Conservation (phyloP, 2,329 filamentous ascomycete genomes). For the Arthrobotrys pseudoclavata region DNA sequence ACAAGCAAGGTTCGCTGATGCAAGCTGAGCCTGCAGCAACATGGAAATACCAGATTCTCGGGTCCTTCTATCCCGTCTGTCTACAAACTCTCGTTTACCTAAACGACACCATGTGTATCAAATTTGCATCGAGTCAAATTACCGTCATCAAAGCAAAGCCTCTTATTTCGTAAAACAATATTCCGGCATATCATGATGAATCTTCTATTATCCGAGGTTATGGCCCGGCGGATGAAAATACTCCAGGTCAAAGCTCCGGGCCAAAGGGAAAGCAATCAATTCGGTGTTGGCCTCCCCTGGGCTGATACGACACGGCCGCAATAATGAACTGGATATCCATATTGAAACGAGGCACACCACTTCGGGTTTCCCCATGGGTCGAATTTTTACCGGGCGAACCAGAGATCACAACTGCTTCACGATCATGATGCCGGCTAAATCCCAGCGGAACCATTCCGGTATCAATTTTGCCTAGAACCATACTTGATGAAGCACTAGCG, state of each 20-base stretch:
- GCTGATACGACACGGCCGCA: slow-evolving; percentile 27
- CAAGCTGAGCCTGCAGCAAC: slow-evolving; percentile 34
- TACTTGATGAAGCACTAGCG: slow-evolving; percentile 33
- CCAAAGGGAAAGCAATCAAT: slow-evolving; percentile 38
- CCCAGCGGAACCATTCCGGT: slow-evolving; percentile 59
- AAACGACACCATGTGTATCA: slow-evolving; percentile 30
- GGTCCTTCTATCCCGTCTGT: slow-evolving; percentile 36
- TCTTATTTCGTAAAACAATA: slow-evolving; percentile 18
- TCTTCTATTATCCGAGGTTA: slow-evolving; percentile 41
- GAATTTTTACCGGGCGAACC: slow-evolving; percentile 41
- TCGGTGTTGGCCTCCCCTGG: slow-evolving; percentile 1
- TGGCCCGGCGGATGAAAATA: slow-evolving; percentile 40
- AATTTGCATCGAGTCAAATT: slow-evolving; percentile 33
- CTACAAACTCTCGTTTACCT: slow-evolving; percentile 24
- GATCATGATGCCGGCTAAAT: slow-evolving; percentile 59
- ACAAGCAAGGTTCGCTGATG: slow-evolving; percentile 45
- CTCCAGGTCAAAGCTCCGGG: slow-evolving; percentile 33
- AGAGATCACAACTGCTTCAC: slow-evolving; percentile 1
- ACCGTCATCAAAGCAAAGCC: slow-evolving; percentile 28
- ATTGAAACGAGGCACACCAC: slow-evolving; percentile 44
- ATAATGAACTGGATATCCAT: slow-evolving; percentile 22
- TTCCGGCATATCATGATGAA: slow-evolving; percentile 24
- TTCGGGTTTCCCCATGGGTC: slow-evolving; percentile 22
- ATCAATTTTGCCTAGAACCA: slow-evolving; percentile 31
- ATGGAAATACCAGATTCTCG: slow-evolving; percentile 55